Base-by-base conservation (phyloP, 129 eudicot genomes). In the Pittosporum tobira region DNA sequence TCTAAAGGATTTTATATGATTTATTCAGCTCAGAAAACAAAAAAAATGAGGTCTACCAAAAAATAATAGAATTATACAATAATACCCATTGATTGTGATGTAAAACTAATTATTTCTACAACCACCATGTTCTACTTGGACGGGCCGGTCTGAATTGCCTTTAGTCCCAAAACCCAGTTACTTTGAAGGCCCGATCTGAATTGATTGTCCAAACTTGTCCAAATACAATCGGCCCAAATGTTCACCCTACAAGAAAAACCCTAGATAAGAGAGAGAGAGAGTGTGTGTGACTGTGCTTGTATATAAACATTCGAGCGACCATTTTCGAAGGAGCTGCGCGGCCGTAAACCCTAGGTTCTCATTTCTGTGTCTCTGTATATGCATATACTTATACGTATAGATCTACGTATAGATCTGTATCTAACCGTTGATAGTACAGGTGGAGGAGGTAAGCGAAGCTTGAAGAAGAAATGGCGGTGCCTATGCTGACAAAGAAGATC, bases 381-480 rank as follows among this genome's bases (percentile, higher is more conserved):
- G n/a, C n/a, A n/a, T n/a, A n/a, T n/a, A n/a, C n/a, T n/a, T 24
- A 6, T 9, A 1, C 23, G 16, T 5, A 27, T 3, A 13, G 5
- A 23, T 14, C 4, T 13, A 1, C 5, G 7, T n/a, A n/a, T n/a
- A n/a, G n/a, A n/a, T n/a, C n/a, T n/a, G n/a, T n/a, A n/a, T 56
- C 24, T 61, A 11, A 13, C 28, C 25, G 5, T 25, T 1, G 6
- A 13, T 37, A n/a, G 26, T 31, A 31, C 28, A 52, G 61, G 31
- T 27, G 22, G 21, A 12, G 37, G 40, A 25, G 63, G 49, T 20
- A 52, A 64, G 59, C 34, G 12, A 51, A 51, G 40, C 30, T 59
- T 56, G 48, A 24, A 66, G 21, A 18, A 31, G 70, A 56, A 53
- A 80, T 81, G 87, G 87, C 83, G 56, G 83, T 81, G 21, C 83